Evolutionary conservation across 1,139 yeast genomes (phyloP).

Genomic region (Williopsis jadinii): DNA sequence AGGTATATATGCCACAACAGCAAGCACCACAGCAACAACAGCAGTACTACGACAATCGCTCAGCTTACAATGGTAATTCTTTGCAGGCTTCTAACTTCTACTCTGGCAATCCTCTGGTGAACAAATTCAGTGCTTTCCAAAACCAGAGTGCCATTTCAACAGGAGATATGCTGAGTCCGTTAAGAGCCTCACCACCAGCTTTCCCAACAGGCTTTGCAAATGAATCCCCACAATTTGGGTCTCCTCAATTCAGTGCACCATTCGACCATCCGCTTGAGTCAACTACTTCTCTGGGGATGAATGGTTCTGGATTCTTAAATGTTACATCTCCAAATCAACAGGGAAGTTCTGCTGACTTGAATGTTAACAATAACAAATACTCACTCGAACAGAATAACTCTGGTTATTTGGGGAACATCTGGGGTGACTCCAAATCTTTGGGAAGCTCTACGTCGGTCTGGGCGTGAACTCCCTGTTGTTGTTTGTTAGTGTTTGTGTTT

Average conservation of each 20-base stretch:
- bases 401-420: constrained; percentile 19
- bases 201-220: too few relatives aligned
- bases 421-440: constrained; percentile 18
- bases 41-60: background rate
- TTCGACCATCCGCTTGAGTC: too few relatives aligned
- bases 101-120: background rate
- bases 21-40: constrained; percentile 5
- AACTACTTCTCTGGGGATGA: background rate
- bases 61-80: background rate
- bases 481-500: background rate
- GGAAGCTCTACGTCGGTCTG: constrained; percentile 21
- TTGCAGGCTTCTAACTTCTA: background rate
- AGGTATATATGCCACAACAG: background rate
- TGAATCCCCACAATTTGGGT: too few relatives aligned
- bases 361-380: background rate
- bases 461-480: constrained; percentile 11
- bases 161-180: background rate
- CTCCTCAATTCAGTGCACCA: too few relatives aligned
- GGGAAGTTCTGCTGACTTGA: background rate
- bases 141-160: background rate
- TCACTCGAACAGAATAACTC: background rate
- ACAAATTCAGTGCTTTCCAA: background rate
- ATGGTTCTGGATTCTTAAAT: background rate
- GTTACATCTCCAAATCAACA: background rate
- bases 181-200: too few relatives aligned